phyloP scores from a whole-genome alignment of 2,329 filamentous ascomycete species.

The Calonectria pauciramosa region DNA sequence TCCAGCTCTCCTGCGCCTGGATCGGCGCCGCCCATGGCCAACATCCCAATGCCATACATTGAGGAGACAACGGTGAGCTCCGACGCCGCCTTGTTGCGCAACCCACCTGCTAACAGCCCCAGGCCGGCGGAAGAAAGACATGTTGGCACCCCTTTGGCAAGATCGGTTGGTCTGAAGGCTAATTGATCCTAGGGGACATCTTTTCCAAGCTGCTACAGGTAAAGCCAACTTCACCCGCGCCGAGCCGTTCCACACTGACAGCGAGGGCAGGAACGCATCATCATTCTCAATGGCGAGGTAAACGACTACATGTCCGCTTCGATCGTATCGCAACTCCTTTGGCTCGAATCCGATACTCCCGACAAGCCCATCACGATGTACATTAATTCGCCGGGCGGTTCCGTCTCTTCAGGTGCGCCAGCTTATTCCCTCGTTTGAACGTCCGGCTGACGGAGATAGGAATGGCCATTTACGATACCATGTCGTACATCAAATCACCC shows the following conservation, averaged over 20 bases:
- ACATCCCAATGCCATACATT: constrained; percentile 72
- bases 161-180: constrained; percentile 23
- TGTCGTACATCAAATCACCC: constrained; percentile 94
- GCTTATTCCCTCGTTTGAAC: neutral
- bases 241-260: constrained; percentile 30
- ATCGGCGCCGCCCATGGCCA: constrained; percentile 48
- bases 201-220: constrained; percentile 86
- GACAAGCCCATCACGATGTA: constrained; percentile 97
- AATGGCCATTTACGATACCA: constrained; percentile 96
- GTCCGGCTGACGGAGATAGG: constrained; percentile 53
- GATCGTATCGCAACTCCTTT: constrained; percentile 95
- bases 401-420: constrained; percentile 76
- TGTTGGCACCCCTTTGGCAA: constrained; percentile 63
- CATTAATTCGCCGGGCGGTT: constrained; percentile 96
- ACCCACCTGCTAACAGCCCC: constrained; percentile 45
- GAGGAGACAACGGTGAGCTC: constrained; percentile 58
- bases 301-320: constrained; percentile 93
- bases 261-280: constrained; percentile 81
- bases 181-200: constrained; percentile 75
- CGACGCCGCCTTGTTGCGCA: neutral
- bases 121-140: constrained; percentile 84
- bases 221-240: constrained; percentile 33
- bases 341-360: constrained; percentile 96
- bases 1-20: constrained; percentile 48
- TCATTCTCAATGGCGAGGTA: constrained; percentile 92